Percentiles rank a stretch among this genome's conserved stretches.
Evolutionary conservation across 78 protist genomes (phyloP).

Genomic region (Protostelium mycophagum): DNA sequence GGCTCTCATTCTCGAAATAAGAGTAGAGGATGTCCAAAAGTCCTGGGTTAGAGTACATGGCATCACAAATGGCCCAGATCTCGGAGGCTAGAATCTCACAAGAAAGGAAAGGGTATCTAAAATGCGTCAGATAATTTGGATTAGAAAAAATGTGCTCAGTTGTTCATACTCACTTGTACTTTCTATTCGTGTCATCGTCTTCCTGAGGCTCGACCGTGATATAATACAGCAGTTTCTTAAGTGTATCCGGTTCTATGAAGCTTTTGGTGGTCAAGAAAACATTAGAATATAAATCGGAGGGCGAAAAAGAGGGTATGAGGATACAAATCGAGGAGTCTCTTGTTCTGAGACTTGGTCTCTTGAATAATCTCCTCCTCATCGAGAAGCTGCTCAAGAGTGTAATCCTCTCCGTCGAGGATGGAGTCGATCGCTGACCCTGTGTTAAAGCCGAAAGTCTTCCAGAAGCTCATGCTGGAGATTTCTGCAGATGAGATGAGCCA

Average conservation of each 20-base stretch:
- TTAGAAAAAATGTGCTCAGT: too few relatives aligned
- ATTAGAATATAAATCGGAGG: background rate
- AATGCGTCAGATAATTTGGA: background rate
- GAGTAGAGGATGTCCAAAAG: background rate
- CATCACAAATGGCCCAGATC: slow-evolving; percentile 44
- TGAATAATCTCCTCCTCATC: slow-evolving; percentile 72
- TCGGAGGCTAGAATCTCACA: slow-evolving; percentile 60
- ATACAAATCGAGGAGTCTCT: slow-evolving; percentile 64
- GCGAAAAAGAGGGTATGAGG: background rate
- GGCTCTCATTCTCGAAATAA: background rate
- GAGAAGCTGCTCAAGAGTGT: slow-evolving; percentile 51
- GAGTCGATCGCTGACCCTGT: slow-evolving; percentile 65
- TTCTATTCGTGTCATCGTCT: slow-evolving; percentile 43
- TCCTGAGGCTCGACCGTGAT: slow-evolving; percentile 51
- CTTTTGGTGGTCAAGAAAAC: slow-evolving; percentile 6
- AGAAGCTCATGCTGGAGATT: slow-evolving; percentile 46
- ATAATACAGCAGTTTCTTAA: slow-evolving; percentile 33
- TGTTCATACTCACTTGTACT: slow-evolving; percentile 24
- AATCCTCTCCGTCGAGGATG: slow-evolving; percentile 51
- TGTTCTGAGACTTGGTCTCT: slow-evolving; percentile 61
- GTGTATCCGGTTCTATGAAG: slow-evolving; percentile 40
- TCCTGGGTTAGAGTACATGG: slow-evolving; percentile 13
- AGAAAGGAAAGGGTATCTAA: slow-evolving; percentile 40
- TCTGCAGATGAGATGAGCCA: too few relatives aligned
- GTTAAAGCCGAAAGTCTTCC: slow-evolving; percentile 71